Conservation (phyloP, 495 filamentous ascomycete genomes). For the Penicillium bialowiezense region DNA sequence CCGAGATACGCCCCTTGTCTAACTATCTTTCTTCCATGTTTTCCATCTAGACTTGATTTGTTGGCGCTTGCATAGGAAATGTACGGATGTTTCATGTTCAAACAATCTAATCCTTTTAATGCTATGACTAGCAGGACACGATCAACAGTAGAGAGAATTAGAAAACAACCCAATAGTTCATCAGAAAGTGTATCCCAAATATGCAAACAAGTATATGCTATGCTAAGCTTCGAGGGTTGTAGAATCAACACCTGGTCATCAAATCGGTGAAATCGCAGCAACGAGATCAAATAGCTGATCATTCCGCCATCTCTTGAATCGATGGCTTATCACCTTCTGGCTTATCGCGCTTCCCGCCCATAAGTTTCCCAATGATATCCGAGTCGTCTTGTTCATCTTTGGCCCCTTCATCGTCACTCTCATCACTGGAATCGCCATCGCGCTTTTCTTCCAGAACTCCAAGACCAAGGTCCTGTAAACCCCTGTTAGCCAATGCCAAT, state of each 20-base stretch:
- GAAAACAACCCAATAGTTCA: no score
- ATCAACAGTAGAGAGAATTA: no score
- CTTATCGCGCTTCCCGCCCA: slow-evolving; percentile 37
- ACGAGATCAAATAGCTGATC: not conserved
- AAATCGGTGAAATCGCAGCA: not conserved
- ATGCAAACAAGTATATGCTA: not conserved
- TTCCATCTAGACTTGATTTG: slow-evolving; percentile 19
- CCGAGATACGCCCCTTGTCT: slow-evolving; percentile 14
- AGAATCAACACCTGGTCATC: no score
- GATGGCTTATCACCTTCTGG: slow-evolving; percentile 32
- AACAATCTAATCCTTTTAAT: not conserved
- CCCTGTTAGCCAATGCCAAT: slow-evolving; percentile 7
- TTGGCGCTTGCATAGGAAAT: slow-evolving; percentile 9
- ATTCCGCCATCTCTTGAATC: slow-evolving; percentile 42
- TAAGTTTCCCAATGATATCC: slow-evolving; percentile 37
- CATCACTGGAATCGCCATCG: slow-evolving; percentile 16
- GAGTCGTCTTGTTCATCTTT: slow-evolving; percentile 18
- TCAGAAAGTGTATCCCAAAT: not conserved
- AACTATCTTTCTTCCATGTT: slow-evolving; percentile 9
- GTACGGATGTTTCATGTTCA: slow-evolving; percentile 1
- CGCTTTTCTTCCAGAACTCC: slow-evolving; percentile 51
- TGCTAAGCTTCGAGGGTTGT: no score
- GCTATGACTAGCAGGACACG: not conserved
- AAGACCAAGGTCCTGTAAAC: slow-evolving; percentile 44
- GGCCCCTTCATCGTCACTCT: slow-evolving; percentile 13